A percentile compares a stretch with the other conserved stretches of the same genome.
Evolutionary conservation across 1,284 basidiomycete genomes (phyloP).

Genomic region (Lentinula novae-zelandiae): DNA sequence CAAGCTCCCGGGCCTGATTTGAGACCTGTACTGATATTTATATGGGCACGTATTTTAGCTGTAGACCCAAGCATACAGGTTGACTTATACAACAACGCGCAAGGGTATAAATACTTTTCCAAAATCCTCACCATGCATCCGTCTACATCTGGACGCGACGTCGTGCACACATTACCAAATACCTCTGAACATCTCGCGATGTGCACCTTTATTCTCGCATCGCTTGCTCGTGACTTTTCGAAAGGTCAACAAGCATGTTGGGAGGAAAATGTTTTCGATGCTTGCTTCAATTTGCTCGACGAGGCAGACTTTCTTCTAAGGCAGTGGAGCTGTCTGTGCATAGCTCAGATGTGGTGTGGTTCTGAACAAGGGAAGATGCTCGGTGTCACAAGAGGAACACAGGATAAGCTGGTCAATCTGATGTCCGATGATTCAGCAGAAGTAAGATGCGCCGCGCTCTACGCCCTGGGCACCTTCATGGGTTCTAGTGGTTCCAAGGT

Average conservation of each 20-base stretch:
- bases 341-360: conserved; percentile 93
- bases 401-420: conserved; percentile 83
- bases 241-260: conserved; percentile 87
- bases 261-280: conserved; percentile 84
- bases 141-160: conserved; percentile 19
- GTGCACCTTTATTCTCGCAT: conserved; percentile 97
- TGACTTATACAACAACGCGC: conserved; percentile 79
- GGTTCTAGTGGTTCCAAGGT: conserved; percentile 82
- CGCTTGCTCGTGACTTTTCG: conserved; percentile 86
- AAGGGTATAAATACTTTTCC: conserved; percentile 89
- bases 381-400: conserved; percentile 79
- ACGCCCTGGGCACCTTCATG: conserved; percentile 91
- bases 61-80: conserved; percentile 92
- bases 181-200: conserved; percentile 96
- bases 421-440: conserved; percentile 90
- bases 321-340: conserved; percentile 93
- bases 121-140: conserved; percentile 70
- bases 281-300: conserved; percentile 84
- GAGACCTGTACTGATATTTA: conserved; percentile 97
- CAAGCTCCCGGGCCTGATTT: conserved; percentile 94
- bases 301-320: conserved; percentile 89
- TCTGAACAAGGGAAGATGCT: conserved; percentile 90
- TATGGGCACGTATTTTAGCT: conserved; percentile 96
- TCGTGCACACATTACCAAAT: conserved; percentile 74
- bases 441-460: conserved; percentile 88